Evolutionary conservation across 148 eudicot species (phyloP).

Genomic region (Chenopodium album): DNA sequence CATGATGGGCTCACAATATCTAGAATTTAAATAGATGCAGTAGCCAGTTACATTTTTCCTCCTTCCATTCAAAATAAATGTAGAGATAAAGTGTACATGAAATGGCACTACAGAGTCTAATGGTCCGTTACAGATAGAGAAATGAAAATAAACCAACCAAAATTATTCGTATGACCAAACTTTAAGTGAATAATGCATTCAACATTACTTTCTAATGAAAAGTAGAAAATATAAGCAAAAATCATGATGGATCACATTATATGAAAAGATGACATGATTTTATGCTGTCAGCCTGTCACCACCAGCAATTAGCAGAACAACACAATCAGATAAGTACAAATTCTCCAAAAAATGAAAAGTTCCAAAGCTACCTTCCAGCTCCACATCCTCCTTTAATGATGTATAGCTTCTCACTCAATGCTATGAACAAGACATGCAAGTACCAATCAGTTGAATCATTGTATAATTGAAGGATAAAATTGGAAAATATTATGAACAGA

Average conservation of each 20-base stretch:
- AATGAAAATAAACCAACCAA: background rate
- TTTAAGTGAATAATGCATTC: background rate
- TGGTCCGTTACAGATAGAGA: background rate
- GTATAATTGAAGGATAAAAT: background rate
- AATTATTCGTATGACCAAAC: background rate
- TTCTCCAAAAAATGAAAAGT: slow-evolving; percentile 4
- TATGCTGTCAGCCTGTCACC: background rate
- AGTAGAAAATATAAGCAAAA: background rate
- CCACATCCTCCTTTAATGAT: slow-evolving; percentile 95
- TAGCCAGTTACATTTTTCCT: background rate
- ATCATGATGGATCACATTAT: slow-evolving; percentile 1
- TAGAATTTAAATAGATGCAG: background rate
- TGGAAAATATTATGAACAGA: background rate
- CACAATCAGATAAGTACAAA: slow-evolving; percentile 12
- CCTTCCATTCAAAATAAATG: background rate
- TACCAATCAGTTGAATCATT: slow-evolving; percentile 9
- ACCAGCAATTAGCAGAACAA: background rate
- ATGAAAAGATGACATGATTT: background rate
- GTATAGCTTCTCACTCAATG: slow-evolving; percentile 94
- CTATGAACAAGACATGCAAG: slow-evolving; percentile 41
- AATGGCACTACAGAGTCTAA: background rate
- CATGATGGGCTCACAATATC: no score
- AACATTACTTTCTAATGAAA: no score
- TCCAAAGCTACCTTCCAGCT: slow-evolving; percentile 78
- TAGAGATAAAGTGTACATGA: no score